Evolutionary conservation across 1,284 basidiomycete genomes (phyloP), one percentile per base, ranked within the genome.

Genomic region (Xanthoconium separans): DNA sequence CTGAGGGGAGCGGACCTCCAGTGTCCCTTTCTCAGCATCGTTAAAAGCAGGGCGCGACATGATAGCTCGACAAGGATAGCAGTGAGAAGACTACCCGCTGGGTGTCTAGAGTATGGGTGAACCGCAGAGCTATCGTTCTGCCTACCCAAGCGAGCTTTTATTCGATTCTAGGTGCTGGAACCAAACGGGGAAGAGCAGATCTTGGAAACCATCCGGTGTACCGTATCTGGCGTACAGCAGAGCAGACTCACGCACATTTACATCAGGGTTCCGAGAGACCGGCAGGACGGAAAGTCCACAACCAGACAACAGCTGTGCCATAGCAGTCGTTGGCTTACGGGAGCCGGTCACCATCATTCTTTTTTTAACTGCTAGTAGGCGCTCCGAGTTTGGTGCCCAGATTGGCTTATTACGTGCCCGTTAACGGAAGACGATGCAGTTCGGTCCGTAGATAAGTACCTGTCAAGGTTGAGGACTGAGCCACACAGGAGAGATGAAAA

Each of bases 21-120:
- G 64, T 49, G 74, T 76, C 51, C 83, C 85, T 64, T 79, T 81
- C 73, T 87, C 84, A 49, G 81, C 76, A 57, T 84, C 82, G 68
- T 74, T 74, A 61, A 77, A 72, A 54, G 70, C 65, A 59, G 61
- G 61, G 42, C 60, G 69, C 45, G 75, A 71, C 77, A 78, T 78
- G 37, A 41, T 54, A 22, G 4, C 33, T 50, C 27, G 30, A 45
- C 27, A 15, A 47, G 41, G 39, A 33, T 51, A 13, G 58, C 60
- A 62, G 52, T 50, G 61, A 59, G 47, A 51, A 48, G 50, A 56
- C 44, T 53, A 55, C 57, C 58, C 18, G 56, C 49, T 51, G 51
- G 44, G 56, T 30, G 64, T 59, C 45, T 47, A 51, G 50, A 53
- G 44, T 57, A 54, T 47, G 49, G 45, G 58, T n/a, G 48, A 59